Base-by-base conservation (phyloP, 1,139 yeast genomes). In the Nakaseomyces nivariensis region DNA sequence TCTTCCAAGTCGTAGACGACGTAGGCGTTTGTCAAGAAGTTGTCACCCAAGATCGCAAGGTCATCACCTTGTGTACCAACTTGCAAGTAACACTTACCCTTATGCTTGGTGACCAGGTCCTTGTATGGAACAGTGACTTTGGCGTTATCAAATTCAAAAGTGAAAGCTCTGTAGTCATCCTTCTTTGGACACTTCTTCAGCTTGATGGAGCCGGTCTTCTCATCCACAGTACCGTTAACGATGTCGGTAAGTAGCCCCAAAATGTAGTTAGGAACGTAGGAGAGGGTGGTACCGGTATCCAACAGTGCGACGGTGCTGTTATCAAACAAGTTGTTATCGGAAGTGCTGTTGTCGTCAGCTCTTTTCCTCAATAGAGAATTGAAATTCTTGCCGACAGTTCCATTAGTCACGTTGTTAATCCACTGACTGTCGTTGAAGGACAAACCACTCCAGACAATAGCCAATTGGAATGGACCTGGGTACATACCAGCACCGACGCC, bases 1-100 rank as follows among this genome's bases (percentile, higher is more conserved):
- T 76, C 77, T 33, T 84, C 89, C 55, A 87, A 69, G 66, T 89
- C 94, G 59, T 77, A 87, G 43, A 87, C 95, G 49, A 82, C 78
- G 63, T 88, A 88, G 7, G 86, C 89, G 48, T 78, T 73, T 53
- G 87, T 75, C 59, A 89, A 69, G 67, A 87, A 81, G 33, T 82
- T 76, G 65, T 86, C 95, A 45, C 96, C 96, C 11, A 87, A 63
- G 13, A 79, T 70, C 47, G 67, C 62, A 17, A 36, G 13, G 9
- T 32, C 40, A 4, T 25, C 42, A 10, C 8, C 31, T 27, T 67
- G 61, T 11, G 62, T 55, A 29, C 65, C 54, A 10, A 73, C 49
- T 2, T 68, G 69, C 24, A 73, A 52, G 4, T 63, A 67, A 61
- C 76, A 73, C 6, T 54, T 53, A 2, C 49, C 41, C 57, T 46